phyloP scores from a whole-genome alignment of 2,329 filamentous ascomycete species.

The Didymella sp. region DNA sequence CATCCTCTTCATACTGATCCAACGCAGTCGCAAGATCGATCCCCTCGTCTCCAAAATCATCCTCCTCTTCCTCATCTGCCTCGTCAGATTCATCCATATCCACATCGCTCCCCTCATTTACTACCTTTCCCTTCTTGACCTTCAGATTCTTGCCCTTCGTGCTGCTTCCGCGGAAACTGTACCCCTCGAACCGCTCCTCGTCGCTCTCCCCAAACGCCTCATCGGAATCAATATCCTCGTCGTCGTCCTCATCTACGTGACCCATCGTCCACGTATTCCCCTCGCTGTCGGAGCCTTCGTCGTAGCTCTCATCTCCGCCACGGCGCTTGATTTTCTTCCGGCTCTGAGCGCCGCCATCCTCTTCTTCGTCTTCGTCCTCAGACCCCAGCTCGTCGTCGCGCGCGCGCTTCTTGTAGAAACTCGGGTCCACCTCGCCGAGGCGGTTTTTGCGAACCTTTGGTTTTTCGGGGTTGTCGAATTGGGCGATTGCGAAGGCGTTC shows the following conservation, averaged over 20 bases:
- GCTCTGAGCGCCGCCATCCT: constrained; percentile 33
- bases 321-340: constrained; percentile 41
- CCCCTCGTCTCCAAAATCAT: constrained; percentile 68
- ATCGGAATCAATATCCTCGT: constrained; percentile 74
- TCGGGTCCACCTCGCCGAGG: constrained; percentile 61
- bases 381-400: constrained; percentile 58
- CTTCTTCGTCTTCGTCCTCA: constrained; percentile 47
- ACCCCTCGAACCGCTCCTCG: constrained; percentile 82
- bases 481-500: constrained; percentile 71
- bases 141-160: constrained; percentile 53
- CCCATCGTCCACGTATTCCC: constrained; percentile 87
- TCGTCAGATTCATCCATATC: constrained; percentile 57
- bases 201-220: constrained; percentile 91
- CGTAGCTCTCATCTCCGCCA: constrained; percentile 61
- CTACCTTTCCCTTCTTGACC: constrained; percentile 52
- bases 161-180: constrained; percentile 69
- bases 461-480: constrained; percentile 61
- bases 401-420: constrained; percentile 51
- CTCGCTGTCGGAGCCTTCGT: constrained; percentile 81
- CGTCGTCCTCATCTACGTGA: constrained; percentile 69
- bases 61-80: constrained; percentile 52
- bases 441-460: constrained; percentile 63
- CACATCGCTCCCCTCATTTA: constrained; percentile 48
- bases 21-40: constrained; percentile 69
- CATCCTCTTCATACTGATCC: constrained; percentile 56